Base-by-base conservation (phyloP, 1,139 yeast genomes). In the Debaryomyces psychrophilus region DNA sequence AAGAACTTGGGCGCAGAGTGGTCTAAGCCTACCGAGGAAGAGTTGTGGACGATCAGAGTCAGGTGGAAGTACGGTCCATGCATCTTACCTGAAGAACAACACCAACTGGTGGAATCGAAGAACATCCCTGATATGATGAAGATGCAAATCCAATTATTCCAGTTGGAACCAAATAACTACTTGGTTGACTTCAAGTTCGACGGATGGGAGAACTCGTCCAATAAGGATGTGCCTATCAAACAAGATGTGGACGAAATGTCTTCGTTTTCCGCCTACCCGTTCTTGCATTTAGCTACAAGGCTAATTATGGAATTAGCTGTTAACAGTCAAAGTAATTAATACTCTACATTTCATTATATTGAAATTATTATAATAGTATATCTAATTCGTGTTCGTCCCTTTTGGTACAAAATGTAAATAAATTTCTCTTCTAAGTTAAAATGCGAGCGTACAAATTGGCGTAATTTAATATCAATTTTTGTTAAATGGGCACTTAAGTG, bases 241-340 rank as follows among this genome's bases (percentile, higher is more conserved):
- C 71, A 71, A 52, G 79, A 76, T 53, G 72, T 82, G 50, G 95
- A 87, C 56, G 90, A 86, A 57, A 84, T 86, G 70, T 79, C 87
- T 44, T 85, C 95, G 14, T 90, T 90, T 60, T 86, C 95, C 39
- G 97, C 97, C 0, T 93, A 92, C 61, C 98, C 99, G 31, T 93
- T 93, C 65, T 73, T 93, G 60, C 97, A 93, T 67, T 73, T 93
- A 59, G 95, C 97, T 25, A 92, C 98, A 1, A 75, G 92, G 60
- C 78, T 93, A 54, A 93, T 93, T 54, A 90, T 93, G 97, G 98
- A 93, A 67, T 77, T 93, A 56, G 98, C 98, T 1, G 98, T 93
- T 12, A 93, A 92, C 64, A 65, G 70, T 58, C 71, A 66, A 45
- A 59, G 60, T 50, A 57, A 54, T 29, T 62, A 50, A 29, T 33